phyloP scores from a whole-genome alignment of 2,329 filamentous ascomycete species.

The Beauveria caledonica region DNA sequence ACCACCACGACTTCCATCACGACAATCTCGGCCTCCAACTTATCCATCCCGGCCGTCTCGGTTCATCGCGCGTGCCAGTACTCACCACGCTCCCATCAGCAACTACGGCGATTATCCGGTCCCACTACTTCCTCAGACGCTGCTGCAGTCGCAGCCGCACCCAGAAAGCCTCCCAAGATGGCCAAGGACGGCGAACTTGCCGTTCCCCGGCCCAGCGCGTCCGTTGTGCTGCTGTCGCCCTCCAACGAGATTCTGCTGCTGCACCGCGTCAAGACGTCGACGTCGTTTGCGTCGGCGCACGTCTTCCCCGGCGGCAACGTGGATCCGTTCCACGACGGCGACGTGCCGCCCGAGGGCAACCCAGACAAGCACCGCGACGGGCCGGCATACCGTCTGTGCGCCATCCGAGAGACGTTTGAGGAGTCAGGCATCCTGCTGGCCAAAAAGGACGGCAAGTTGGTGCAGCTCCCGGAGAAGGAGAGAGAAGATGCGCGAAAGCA shows the following conservation, averaged over 20 bases:
- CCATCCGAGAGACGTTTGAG: constrained; percentile 88
- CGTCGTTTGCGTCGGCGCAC: constrained; percentile 82
- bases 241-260: constrained; percentile 82
- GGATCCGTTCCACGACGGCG: constrained; percentile 67
- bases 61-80: background rate
- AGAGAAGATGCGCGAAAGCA: constrained; percentile 57
- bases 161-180: background rate
- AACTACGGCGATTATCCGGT: background rate
- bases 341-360: constrained; percentile 36
- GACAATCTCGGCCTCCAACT: background rate
- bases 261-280: constrained; percentile 73
- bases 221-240: constrained; percentile 77
- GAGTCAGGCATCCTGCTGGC: constrained; percentile 86
- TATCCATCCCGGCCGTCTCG: background rate
- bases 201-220: constrained; percentile 59
- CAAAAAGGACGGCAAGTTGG: constrained; percentile 40
- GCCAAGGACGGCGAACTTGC: constrained; percentile 18
- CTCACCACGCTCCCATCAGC: background rate
- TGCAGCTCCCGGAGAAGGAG: constrained; percentile 52
- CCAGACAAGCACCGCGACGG: constrained; percentile 60
- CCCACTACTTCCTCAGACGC: background rate
- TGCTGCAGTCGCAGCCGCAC: background rate
- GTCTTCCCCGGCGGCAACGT: constrained; percentile 93
- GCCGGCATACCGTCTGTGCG: constrained; percentile 67
- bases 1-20: background rate